Base-by-base conservation (phyloP, 1,139 yeast species). In the Pichia sp. region DNA sequence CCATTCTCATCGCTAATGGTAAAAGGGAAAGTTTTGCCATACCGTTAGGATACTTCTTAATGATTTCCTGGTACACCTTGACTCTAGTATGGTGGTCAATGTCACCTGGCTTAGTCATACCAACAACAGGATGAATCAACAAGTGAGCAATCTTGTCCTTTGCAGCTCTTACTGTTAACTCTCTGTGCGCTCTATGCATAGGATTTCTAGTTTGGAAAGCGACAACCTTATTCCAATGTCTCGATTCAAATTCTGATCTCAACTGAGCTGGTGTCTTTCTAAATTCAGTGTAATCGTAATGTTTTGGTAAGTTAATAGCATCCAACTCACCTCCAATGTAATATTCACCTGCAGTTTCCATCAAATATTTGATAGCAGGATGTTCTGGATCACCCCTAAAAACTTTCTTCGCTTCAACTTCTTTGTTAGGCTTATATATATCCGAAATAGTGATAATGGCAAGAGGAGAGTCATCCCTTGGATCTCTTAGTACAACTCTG, bases 181-280 rank as follows among this genome's bases (percentile, higher is more conserved):
- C 97, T 62, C 96, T 77, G 65, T 89, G 97, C 30, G 97, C 97
- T 64, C 97, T 79, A 66, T 89, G 97, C 96, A 89, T 88, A 52
- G 97, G 97, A 68, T 89, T 89, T 70, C 97, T 79, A 38, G 97
- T 89, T 69, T 89, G 97, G 79, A 89, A 89, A 36, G 97, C 97
- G 41, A 89, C 97, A 43, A 89, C 85, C 58, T 81, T 78, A 55
- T 79, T 77, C 97, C 97, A 89, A 51, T 85, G 83, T 59, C 83
- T 79, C 56, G 74, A 74, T 47, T 67, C 64, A 60, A 89, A 89
- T 66, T 89, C 96, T 23, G 78, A 66, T 66, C 97, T 79, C 56
- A 89, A 74, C 65, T 88, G 95, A 28, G 86, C 77, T 31, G 97
- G 97, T 15, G 96, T 84, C 67, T 83, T 84, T 63, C 97, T 79